These are phyloP conservation scores for Piper betle DNA, from an alignment of 164 flowering plant species.

Conservation along the genomic window DNA sequence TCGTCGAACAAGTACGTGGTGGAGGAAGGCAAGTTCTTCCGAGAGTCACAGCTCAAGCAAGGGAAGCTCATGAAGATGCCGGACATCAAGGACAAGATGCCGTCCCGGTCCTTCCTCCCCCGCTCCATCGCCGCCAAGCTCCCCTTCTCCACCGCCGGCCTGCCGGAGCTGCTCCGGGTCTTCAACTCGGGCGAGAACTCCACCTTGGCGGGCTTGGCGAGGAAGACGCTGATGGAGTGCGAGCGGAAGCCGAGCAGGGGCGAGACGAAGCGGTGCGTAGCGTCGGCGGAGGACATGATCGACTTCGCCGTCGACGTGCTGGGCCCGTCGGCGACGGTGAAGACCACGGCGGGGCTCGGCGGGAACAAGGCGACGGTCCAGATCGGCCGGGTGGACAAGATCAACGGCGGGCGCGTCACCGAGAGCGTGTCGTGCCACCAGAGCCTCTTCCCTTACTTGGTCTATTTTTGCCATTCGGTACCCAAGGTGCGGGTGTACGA, in stretches of 20 bases:
- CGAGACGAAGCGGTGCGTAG: conserved; percentile 70
- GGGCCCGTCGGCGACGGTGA: conserved; percentile 32
- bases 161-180: conserved; percentile 24
- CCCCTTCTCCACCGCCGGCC: conserved; percentile 35
- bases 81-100: conserved; percentile 68
- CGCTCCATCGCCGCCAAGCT: conserved; percentile 35
- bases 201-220: conserved; percentile 24
- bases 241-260: conserved; percentile 61
- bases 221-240: conserved; percentile 44
- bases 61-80: conserved; percentile 68
- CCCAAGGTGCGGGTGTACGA: conserved; percentile 71
- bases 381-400: conserved; percentile 47
- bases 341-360: conserved; percentile 37
- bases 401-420: conserved; percentile 61
- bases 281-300: conserved; percentile 65
- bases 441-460: conserved; percentile 63
- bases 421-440: conserved; percentile 76
- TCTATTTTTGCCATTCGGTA: conserved; percentile 85
- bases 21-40: conserved; percentile 69
- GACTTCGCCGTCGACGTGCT: conserved; percentile 59
- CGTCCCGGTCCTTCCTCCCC: conserved; percentile 70
- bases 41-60: conserved; percentile 44
- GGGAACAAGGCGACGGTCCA: conserved; percentile 40
- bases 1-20: conserved; percentile 4
- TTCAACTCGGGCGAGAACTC: conserved; percentile 24